Conservation (phyloP, 2,329 filamentous ascomycete genomes). For the Amesomyces nigricolor region DNA sequence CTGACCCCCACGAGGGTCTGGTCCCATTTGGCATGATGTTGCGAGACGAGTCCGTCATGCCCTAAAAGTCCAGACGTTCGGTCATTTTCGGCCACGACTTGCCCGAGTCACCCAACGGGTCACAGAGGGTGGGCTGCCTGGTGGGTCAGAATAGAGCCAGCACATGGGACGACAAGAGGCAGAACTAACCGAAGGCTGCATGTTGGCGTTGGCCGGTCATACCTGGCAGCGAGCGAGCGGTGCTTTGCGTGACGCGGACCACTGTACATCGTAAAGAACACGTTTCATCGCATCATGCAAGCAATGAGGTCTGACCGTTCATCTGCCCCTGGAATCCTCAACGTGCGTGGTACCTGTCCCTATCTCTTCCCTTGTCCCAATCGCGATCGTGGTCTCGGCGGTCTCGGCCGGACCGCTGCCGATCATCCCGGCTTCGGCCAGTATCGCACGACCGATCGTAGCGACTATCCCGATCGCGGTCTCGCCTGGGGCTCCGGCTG, state of each 20-base stretch:
- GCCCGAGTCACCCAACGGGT: neutral
- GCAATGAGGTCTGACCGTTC: neutral
- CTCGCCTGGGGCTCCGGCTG: constrained; percentile 31
- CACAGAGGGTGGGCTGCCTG: neutral
- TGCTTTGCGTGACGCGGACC: neutral
- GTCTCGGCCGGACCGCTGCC: constrained; percentile 29
- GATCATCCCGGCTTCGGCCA: constrained; percentile 22
- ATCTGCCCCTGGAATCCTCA: constrained; percentile 22
- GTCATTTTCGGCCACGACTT: neutral
- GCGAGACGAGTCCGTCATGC: neutral
- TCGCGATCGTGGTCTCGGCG: constrained; percentile 33
- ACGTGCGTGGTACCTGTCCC: constrained; percentile 31
- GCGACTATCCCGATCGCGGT: constrained; percentile 24
- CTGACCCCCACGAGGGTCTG: no score
- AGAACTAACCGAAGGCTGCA: constrained; percentile 3
- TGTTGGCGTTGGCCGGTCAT: neutral
- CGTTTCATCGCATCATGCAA: neutral
- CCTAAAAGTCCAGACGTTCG: neutral
- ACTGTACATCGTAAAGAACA: neutral
- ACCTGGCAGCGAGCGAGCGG: neutral
- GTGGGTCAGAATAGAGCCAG: neutral
- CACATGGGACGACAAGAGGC: neutral
- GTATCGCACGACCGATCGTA: constrained; percentile 30
- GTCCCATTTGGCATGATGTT: neutral
- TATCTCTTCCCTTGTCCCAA: constrained; percentile 25